These are phyloP conservation scores for Verticillium zaregamsianum DNA, from an alignment of 2,329 filamentous ascomycete species.

Conservation along the genomic window DNA sequence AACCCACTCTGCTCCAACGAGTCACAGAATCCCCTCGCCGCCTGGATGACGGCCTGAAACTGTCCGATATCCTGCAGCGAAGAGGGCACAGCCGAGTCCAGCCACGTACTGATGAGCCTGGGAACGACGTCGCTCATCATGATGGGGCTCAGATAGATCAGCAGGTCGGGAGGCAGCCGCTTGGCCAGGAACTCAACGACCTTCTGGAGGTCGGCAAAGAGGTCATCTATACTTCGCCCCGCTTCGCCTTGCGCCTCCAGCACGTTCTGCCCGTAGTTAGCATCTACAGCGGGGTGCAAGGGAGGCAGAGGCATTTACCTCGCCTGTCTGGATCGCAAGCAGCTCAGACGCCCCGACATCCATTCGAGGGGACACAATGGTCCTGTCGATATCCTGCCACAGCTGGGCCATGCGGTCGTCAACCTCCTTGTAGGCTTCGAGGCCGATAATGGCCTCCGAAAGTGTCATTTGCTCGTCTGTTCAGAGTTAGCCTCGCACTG, in stretches of 20 bases:
- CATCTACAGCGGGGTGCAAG: neutral
- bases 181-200: slow-evolving; percentile 48
- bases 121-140: slow-evolving; percentile 68
- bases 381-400: slow-evolving; percentile 59
- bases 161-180: slow-evolving; percentile 49
- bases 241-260: slow-evolving; percentile 38
- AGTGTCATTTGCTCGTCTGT: slow-evolving; percentile 49
- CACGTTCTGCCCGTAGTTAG: slow-evolving; percentile 30
- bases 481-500: slow-evolving; percentile 16
- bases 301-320: slow-evolving; percentile 1
- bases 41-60: slow-evolving; percentile 68
- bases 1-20: slow-evolving; percentile 60
- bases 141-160: slow-evolving; percentile 58
- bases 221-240: slow-evolving; percentile 40
- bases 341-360: slow-evolving; percentile 28
- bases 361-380: slow-evolving; percentile 58
- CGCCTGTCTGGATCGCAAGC: slow-evolving; percentile 30
- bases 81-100: slow-evolving; percentile 71
- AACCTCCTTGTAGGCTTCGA: slow-evolving; percentile 57
- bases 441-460: slow-evolving; percentile 48
- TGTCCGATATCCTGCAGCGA: slow-evolving; percentile 65
- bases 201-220: slow-evolving; percentile 50
- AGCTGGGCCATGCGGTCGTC: slow-evolving; percentile 56
- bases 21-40: slow-evolving; percentile 60
- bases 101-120: slow-evolving; percentile 67